Percentiles rank a stretch among this genome's conserved stretches.
Conservation (phyloP, 148 eudicot genomes). For the Rhododendron williamsianum region DNA sequence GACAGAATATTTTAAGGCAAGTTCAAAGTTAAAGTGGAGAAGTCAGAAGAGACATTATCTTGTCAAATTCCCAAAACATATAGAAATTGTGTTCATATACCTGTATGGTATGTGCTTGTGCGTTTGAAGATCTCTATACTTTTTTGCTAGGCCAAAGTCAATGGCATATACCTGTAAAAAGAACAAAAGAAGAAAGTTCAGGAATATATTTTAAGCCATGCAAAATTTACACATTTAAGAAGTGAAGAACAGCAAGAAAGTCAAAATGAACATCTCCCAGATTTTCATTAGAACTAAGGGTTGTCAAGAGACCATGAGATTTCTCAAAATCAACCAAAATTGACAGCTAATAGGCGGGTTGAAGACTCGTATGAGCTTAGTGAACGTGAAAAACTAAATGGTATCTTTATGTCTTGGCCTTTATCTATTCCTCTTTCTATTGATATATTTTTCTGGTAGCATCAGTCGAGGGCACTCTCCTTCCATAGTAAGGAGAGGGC, state of each 20-base stretch:
- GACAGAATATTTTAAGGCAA: neutral
- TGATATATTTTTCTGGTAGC: too few species aligned
- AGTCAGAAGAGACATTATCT: neutral
- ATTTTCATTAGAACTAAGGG: neutral
- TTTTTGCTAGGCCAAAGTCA: constrained; percentile 95
- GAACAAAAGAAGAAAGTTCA: neutral
- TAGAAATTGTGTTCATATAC: constrained; percentile 27
- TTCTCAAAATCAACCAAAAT: neutral
- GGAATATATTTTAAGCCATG: neutral
- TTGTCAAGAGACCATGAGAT: neutral
- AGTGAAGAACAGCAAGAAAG: neutral
- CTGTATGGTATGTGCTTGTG: constrained; percentile 98
- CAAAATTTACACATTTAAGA: neutral
- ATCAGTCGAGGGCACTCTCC: too few species aligned
- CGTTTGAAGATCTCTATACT: constrained; percentile 93
- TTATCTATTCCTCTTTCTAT: too few species aligned
- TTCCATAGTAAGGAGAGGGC: too few species aligned
- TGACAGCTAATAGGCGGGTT: neutral
- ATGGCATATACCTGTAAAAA: constrained; percentile 71
- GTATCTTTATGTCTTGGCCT: neutral
- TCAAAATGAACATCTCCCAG: neutral
- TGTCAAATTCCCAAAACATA: neutral
- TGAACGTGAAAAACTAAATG: neutral
- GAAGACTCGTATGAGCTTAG: neutral
- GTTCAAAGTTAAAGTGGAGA: neutral